These are phyloP conservation scores for Epichloe festucae DNA, from an alignment of 2,329 filamentous ascomycete species.

Conservation along the genomic window DNA sequence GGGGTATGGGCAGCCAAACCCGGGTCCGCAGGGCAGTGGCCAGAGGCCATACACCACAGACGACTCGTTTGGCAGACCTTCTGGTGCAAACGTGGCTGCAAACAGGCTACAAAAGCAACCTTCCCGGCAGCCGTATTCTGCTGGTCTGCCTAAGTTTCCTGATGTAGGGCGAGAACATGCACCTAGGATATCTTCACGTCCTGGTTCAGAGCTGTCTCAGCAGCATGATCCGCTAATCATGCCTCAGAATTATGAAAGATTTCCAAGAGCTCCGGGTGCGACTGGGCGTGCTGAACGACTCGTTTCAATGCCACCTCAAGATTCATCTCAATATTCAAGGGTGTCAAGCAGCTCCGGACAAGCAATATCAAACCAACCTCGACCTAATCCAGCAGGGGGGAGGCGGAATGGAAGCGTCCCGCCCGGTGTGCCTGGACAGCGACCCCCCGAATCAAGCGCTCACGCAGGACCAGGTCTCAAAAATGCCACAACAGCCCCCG, in stretches of 20 bases:
- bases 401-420: constrained; percentile 26
- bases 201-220: constrained; percentile 9
- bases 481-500: constrained; percentile 18
- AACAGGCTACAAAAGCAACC: constrained; percentile 18
- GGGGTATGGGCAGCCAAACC: constrained; percentile 29
- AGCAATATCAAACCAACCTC: constrained; percentile 8
- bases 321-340: constrained; percentile 11
- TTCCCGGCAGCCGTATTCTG: constrained; percentile 7
- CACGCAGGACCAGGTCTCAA: constrained; percentile 15
- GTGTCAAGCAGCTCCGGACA: constrained; percentile 10
- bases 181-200: constrained; percentile 3
- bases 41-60: constrained; percentile 11
- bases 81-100: constrained; percentile 18
- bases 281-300: constrained; percentile 19
- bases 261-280: constrained; percentile 19
- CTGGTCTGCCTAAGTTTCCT: background rate
- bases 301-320: constrained; percentile 18
- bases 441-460: constrained; percentile 2
- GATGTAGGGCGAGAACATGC: background rate
- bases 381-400: constrained; percentile 10
- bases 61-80: constrained; percentile 12
- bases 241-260: constrained; percentile 14
- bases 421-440: constrained; percentile 15
- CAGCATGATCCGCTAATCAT: constrained; percentile 7
- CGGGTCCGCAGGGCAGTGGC: constrained; percentile 14